phyloP scores from a whole-genome alignment of 2,329 filamentous ascomycete genomes.

The Diaporthe citriasiana region DNA sequence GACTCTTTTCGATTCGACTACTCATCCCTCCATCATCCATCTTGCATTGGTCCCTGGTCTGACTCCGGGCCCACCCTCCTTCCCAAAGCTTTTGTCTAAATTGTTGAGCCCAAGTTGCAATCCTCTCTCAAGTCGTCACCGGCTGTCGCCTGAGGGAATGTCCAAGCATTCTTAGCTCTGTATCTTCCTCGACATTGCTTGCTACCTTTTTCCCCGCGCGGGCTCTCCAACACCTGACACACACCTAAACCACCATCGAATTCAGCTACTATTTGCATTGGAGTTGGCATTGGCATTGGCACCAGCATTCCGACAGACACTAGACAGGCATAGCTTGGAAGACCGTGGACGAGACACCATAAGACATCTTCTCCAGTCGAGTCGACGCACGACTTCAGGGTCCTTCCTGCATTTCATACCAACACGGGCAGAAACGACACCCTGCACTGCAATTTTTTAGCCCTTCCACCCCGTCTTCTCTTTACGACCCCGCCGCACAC shows the following conservation, averaged over 20 bases:
- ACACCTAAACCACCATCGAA: background rate
- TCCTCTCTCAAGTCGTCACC: background rate
- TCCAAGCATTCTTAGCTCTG: background rate
- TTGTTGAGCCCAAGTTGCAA: conserved; percentile 20
- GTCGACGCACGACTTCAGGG: background rate
- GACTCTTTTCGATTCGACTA: too few relatives aligned
- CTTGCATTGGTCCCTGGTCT: conserved; percentile 1
- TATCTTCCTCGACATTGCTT: background rate
- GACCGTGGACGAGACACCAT: background rate
- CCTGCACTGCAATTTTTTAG: conserved; percentile 19
- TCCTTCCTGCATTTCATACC: conserved; percentile 18
- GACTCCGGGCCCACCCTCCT: conserved; percentile 7
- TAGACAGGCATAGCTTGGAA: background rate
- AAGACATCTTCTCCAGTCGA: background rate
- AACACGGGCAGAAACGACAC: conserved; percentile 20
- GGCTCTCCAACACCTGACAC: conserved; percentile 15
- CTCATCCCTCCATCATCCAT: background rate
- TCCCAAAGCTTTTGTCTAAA: conserved; percentile 15
- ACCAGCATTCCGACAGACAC: conserved; percentile 16
- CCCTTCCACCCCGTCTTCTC: background rate
- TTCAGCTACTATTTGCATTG: conserved; percentile 10
- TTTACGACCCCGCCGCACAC: conserved; percentile 1
- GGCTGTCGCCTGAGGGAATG: conserved; percentile 12
- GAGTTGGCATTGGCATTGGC: conserved; percentile 1
- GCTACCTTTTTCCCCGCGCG: conserved; percentile 14